These are phyloP conservation scores for Blumeria graminis DNA, from an alignment of 2,329 filamentous ascomycete species.

Conservation along the genomic window DNA sequence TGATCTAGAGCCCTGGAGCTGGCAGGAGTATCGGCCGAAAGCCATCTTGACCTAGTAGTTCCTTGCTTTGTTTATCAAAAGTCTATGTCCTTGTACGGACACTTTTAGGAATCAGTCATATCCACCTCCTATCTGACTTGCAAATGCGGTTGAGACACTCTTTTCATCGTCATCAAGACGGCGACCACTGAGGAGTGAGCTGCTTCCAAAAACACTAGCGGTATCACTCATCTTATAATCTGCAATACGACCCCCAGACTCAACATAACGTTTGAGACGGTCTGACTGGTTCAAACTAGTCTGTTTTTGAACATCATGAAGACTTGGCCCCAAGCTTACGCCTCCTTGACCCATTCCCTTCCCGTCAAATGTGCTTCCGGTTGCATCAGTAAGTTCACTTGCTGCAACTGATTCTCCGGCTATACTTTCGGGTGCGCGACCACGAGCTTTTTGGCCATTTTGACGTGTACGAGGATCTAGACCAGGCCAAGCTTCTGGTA, in stretches of 20 bases:
- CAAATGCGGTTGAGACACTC: slow-evolving; percentile 89
- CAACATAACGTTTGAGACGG: slow-evolving; percentile 81
- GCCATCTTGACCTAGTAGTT: slow-evolving; percentile 3
- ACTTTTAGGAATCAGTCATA: slow-evolving; percentile 15
- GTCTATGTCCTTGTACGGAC: slow-evolving; percentile 4
- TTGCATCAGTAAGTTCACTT: slow-evolving; percentile 71
- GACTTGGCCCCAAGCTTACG: slow-evolving; percentile 60
- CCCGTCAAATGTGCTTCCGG: slow-evolving; percentile 50
- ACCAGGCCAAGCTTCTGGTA: slow-evolving; percentile 63
- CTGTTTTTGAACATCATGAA: slow-evolving; percentile 51
- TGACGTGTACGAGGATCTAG: slow-evolving; percentile 42
- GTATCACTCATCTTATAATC: slow-evolving; percentile 28
- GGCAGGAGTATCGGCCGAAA: not conserved
- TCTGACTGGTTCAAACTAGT: slow-evolving; percentile 61
- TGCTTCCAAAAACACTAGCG: slow-evolving; percentile 41
- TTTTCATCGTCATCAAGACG: slow-evolving; percentile 74
- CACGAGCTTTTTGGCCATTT: slow-evolving; percentile 40
- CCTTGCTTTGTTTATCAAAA: slow-evolving; percentile 6
- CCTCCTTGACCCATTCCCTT: slow-evolving; percentile 63
- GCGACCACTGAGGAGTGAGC: slow-evolving; percentile 20
- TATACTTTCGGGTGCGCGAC: slow-evolving; percentile 48
- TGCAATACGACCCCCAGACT: slow-evolving; percentile 48
- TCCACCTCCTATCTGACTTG: slow-evolving; percentile 56
- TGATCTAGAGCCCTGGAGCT: slow-evolving; percentile 6
- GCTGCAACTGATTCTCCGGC: slow-evolving; percentile 83